Evolutionary conservation across 345 rosid species (phyloP), one percentile per base, ranked within the genome.

Genomic region (Citrus trifoliata): DNA sequence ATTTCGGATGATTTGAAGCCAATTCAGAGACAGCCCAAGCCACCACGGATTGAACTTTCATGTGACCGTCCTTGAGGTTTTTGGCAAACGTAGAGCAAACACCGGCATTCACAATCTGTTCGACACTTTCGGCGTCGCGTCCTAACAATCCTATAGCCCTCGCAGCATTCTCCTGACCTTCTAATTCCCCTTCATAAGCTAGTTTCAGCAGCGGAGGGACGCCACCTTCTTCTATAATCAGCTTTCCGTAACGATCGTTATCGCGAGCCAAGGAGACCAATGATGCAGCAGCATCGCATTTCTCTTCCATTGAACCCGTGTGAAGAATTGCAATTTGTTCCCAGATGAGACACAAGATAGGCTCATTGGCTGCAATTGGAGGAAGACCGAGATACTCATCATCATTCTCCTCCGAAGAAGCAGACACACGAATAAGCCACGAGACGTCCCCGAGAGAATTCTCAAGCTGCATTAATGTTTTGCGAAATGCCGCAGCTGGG

Each of bases 151-250:
- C 93, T 61, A 95, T 85, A 16, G 98, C 98, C 76, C 92, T 90
- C 19, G 92, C 97, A 6, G 97, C 94, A 67, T 88, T 90, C 63
- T 92, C 98, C 84, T 90, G 97, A 69, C 92, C 97, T 51, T 95
- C 97, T 82, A 85, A 75, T 35, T 78, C 85, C 24, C 97, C 97
- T 80, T 93, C 97, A 68, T 93, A 90, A 18, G 92, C 95, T 13
- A 95, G 75, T 59, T 92, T 92, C 82, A 95, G 61, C 87, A 92
- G 84, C 1, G 98, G 93, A 9, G 97, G 88, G 6, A 95, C 87
- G 1, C 98, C 98, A 4, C 97, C 98, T 88, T 95, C 98, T 82
- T 95, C 95, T 5, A 95, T 89, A 27, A 95, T 92, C 84, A 95
- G 70, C 76, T 85, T 90, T 22, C 93, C 93, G 67, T 93, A 91